A percentile compares a stretch with the other conserved stretches of the same genome.
phyloP scores from a whole-genome alignment of 495 filamentous ascomycete genomes.

The Neurospora tetrasperma region DNA sequence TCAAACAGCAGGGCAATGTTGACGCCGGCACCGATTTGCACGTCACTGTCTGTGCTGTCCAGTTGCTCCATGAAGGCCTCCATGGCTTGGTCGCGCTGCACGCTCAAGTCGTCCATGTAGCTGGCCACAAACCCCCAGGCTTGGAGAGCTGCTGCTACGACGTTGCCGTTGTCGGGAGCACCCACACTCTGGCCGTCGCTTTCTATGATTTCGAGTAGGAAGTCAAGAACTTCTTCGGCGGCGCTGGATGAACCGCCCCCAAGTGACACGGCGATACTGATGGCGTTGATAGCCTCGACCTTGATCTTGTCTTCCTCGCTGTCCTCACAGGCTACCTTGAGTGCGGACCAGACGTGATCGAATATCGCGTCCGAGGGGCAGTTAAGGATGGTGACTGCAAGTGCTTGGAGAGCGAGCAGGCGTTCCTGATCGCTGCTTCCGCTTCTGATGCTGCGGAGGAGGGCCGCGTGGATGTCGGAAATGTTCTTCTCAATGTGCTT shows the following conservation, averaged over 20 bases:
- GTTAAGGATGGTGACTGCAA: conserved; percentile 68
- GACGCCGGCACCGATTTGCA: conserved; percentile 80
- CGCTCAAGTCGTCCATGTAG: conserved; percentile 69
- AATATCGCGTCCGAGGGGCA: conserved; percentile 59
- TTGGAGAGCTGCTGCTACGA: conserved; percentile 77
- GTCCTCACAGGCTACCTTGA: conserved; percentile 66
- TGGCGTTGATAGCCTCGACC: conserved; percentile 61
- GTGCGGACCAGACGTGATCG: conserved; percentile 47
- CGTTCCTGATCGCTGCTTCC: conserved; percentile 66
- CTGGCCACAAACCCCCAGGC: conserved; percentile 86
- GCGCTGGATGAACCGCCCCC: conserved; percentile 65
- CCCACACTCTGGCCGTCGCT: conserved; percentile 70
- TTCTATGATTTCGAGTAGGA: conserved; percentile 73
- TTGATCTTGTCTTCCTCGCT: conserved; percentile 56
- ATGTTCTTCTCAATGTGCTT: conserved; percentile 53
- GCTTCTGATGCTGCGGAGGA: conserved; percentile 61
- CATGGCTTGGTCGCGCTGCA: conserved; percentile 61
- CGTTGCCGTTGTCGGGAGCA: conserved; percentile 60
- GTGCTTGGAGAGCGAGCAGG: conserved; percentile 59
- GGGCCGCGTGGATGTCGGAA: conserved; percentile 56
- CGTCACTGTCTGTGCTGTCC: conserved; percentile 59
- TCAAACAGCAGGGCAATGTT: conserved; percentile 88
- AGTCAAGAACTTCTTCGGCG: conserved; percentile 69
- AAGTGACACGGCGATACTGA: conserved; percentile 63
- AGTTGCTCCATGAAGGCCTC: conserved; percentile 88